Conservation (phyloP, 2,329 filamentous ascomycete genomes). For the Aspergillus tubingensis region DNA sequence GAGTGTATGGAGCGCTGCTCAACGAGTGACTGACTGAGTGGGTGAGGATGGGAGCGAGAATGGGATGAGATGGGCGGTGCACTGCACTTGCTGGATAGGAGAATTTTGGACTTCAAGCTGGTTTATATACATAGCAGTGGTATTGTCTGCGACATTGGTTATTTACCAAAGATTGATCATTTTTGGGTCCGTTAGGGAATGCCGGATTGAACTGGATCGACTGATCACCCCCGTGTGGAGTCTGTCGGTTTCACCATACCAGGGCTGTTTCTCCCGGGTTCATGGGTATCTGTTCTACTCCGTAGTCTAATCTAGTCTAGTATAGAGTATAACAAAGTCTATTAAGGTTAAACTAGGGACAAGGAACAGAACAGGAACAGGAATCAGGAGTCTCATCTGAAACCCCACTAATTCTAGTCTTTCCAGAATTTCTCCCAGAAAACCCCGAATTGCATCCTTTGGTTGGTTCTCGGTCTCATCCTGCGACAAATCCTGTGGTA, state of each 20-base stretch:
- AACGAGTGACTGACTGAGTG: background rate
- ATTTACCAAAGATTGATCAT: no score
- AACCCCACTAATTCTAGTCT: background rate
- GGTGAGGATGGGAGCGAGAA: background rate
- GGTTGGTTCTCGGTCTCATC: background rate
- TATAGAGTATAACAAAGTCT: no score
- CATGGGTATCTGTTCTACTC: no score
- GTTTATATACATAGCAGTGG: background rate
- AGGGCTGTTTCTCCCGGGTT: background rate
- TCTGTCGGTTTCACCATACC: background rate
- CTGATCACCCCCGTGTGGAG: background rate
- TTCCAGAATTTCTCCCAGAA: background rate
- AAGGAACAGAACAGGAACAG: background rate
- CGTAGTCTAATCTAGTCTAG: no score
- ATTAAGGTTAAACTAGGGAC: no score
- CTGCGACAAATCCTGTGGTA: background rate
- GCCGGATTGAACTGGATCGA: background rate
- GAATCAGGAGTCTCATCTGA: background rate
- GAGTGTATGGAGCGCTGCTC: slow-evolving; percentile 22
- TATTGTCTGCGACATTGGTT: no score
- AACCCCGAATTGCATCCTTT: background rate
- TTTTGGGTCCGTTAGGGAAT: background rate
- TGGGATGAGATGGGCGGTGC: background rate
- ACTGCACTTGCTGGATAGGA: slow-evolving; percentile 6
- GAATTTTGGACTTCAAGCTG: background rate